phyloP scores from a whole-genome alignment of 2,329 filamentous ascomycete species.

The Colletotrichum kahawae region DNA sequence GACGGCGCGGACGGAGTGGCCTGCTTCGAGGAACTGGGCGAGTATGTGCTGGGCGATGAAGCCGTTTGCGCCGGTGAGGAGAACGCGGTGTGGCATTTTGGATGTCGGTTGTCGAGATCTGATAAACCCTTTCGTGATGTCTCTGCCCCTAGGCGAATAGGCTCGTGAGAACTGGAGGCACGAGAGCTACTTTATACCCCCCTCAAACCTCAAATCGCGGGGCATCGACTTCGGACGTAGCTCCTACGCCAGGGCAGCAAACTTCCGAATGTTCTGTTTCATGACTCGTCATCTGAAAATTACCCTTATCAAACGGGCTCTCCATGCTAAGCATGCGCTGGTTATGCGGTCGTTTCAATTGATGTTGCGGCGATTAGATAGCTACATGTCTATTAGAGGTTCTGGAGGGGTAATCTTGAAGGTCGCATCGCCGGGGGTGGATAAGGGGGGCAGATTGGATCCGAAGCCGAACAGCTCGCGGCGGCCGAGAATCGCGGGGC shows the following conservation, averaged over 20 bases:
- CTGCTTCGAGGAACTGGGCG: constrained; percentile 36
- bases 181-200: background rate
- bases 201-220: background rate
- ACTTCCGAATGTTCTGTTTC: background rate
- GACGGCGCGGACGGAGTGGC: constrained; percentile 44
- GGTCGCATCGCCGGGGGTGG: background rate
- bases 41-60: constrained; percentile 46
- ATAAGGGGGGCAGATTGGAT: background rate
- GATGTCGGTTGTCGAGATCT: background rate
- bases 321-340: background rate
- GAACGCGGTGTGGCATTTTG: constrained; percentile 11
- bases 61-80: constrained; percentile 46
- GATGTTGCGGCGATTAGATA: background rate
- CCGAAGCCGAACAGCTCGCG: background rate
- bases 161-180: fast-evolving
- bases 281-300: background rate
- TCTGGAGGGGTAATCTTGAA: background rate
- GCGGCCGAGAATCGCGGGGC: background rate
- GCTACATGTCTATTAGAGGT: background rate
- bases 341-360: background rate
- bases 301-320: background rate
- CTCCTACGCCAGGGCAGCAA: background rate
- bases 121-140: background rate
- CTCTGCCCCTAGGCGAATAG: background rate
- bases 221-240: background rate